Conservation (phyloP, 2,329 filamentous ascomycete species). For the Septoria linicola region DNA sequence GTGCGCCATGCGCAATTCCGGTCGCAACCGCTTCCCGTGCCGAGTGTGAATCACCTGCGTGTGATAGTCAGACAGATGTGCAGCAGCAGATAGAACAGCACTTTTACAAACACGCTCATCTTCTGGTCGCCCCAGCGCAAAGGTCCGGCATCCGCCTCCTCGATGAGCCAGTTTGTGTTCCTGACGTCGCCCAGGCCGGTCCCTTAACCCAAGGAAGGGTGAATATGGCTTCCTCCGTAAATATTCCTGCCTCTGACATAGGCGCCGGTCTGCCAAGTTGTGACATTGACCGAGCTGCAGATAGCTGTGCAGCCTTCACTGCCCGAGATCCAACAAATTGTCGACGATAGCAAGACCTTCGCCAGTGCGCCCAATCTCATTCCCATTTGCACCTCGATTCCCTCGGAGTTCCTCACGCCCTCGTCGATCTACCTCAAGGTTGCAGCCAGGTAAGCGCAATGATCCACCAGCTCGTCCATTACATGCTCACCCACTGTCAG, state of each 20-base stretch:
- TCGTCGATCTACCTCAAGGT: slow-evolving; percentile 95
- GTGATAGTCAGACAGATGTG: too few relatives aligned
- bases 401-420: slow-evolving; percentile 89
- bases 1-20: too few relatives aligned
- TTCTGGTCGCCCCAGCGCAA: too few relatives aligned
- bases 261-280: slow-evolving; percentile 2
- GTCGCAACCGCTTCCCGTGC: too few relatives aligned
- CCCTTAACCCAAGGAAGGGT: slow-evolving; percentile 24
- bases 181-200: slow-evolving; percentile 36
- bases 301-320: slow-evolving; percentile 59
- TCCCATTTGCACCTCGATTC: slow-evolving; percentile 78
- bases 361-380: slow-evolving; percentile 71
- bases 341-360: slow-evolving; percentile 52
- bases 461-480: background rate
- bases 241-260: slow-evolving; percentile 3
- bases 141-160: slow-evolving; percentile 8
- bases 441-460: slow-evolving; percentile 62
- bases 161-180: slow-evolving; percentile 33
- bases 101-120: too few relatives aligned
- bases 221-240: slow-evolving; percentile 20
- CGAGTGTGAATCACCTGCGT: too few relatives aligned
- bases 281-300: slow-evolving; percentile 31
- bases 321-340: slow-evolving; percentile 57
- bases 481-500: slow-evolving; percentile 34
- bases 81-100: too few relatives aligned